Percentiles rank a stretch among this genome's conserved stretches.
Evolutionary conservation across 257 asterid species (phyloP).

Genomic region (Jacaranda copaia): DNA sequence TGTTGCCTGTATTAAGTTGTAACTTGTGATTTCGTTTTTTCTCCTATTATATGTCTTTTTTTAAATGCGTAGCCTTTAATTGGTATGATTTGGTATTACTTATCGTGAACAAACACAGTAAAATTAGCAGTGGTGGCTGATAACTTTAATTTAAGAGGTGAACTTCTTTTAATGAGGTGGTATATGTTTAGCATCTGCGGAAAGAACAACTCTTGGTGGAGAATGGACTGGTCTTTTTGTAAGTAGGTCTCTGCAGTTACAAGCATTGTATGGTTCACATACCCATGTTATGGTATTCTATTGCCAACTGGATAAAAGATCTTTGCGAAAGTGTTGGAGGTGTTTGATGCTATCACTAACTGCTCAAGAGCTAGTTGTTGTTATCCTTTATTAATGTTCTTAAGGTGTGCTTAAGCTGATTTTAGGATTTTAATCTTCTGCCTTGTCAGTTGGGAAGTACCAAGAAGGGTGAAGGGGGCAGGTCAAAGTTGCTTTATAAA

Average conservation of each 20-base stretch:
- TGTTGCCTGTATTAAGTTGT: not conserved
- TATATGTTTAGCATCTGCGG: not conserved
- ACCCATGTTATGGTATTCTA: not conserved
- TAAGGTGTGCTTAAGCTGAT: not conserved
- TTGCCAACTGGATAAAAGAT: not conserved
- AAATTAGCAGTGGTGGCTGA: not conserved
- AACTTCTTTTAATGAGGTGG: not conserved
- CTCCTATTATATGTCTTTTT: not conserved
- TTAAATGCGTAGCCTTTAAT: constrained; percentile 1
- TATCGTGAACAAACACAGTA: not conserved
- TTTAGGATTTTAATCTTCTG: not conserved
- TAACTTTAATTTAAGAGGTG: not conserved
- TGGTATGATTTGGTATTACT: not conserved
- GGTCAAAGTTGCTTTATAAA: not conserved
- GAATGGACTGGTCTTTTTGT: not conserved
- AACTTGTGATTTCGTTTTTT: not conserved
- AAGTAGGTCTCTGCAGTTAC: not conserved
- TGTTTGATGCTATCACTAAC: not conserved
- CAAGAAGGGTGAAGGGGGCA: not conserved
- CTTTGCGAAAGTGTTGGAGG: not conserved
- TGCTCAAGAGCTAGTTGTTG: not conserved
- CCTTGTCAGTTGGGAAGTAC: not conserved
- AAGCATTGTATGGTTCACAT: not conserved
- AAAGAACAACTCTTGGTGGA: not conserved
- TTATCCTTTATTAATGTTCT: not conserved